A percentile compares a stretch with the other conserved stretches of the same genome.
Conservation (phyloP, 108 stramenopile species). For the Thalassiosira profunda region DNA sequence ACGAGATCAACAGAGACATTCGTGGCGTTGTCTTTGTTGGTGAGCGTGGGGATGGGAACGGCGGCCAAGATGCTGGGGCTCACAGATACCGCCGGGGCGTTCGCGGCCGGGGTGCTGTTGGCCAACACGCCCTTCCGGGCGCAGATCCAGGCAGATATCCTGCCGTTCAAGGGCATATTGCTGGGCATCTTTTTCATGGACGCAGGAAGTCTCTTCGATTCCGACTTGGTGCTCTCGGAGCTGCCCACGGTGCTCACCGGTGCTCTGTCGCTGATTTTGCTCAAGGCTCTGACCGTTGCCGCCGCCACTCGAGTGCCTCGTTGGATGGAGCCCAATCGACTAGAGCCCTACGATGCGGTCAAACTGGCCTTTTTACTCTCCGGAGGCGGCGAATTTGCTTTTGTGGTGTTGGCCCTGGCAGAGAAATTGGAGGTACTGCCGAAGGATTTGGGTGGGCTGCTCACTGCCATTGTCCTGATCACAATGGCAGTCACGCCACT, state of each 20-base stretch:
- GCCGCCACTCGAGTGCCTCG: slow-evolving; percentile 62
- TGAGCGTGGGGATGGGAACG: slow-evolving; percentile 71
- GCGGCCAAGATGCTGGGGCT: slow-evolving; percentile 67
- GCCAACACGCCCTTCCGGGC: slow-evolving; percentile 79
- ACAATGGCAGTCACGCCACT: slow-evolving; percentile 82
- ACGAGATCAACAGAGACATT: slow-evolving; percentile 77
- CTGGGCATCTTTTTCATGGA: slow-evolving; percentile 84
- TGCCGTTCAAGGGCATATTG: slow-evolving; percentile 79
- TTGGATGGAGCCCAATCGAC: slow-evolving; percentile 60
- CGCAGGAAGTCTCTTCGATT: slow-evolving; percentile 72
- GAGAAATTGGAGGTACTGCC: slow-evolving; percentile 64
- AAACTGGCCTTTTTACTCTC: slow-evolving; percentile 60
- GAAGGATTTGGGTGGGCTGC: slow-evolving; percentile 51
- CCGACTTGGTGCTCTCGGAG: slow-evolving; percentile 55
- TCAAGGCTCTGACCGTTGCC: slow-evolving; percentile 52
- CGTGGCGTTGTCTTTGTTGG: slow-evolving; percentile 70
- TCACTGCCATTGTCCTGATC: slow-evolving; percentile 72
- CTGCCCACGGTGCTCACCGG: slow-evolving; percentile 66
- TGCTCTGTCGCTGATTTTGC: slow-evolving; percentile 43
- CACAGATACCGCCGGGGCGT: slow-evolving; percentile 78
- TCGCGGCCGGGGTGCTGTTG: slow-evolving; percentile 83
- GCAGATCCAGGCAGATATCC: slow-evolving; percentile 81
- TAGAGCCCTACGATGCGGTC: slow-evolving; percentile 53
- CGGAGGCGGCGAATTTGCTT: slow-evolving; percentile 81
- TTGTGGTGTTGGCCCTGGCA: slow-evolving; percentile 73